These are phyloP conservation scores for Ceratocystis destructans DNA, from an alignment of 2,329 filamentous ascomycete genomes.

Conservation along the genomic window DNA sequence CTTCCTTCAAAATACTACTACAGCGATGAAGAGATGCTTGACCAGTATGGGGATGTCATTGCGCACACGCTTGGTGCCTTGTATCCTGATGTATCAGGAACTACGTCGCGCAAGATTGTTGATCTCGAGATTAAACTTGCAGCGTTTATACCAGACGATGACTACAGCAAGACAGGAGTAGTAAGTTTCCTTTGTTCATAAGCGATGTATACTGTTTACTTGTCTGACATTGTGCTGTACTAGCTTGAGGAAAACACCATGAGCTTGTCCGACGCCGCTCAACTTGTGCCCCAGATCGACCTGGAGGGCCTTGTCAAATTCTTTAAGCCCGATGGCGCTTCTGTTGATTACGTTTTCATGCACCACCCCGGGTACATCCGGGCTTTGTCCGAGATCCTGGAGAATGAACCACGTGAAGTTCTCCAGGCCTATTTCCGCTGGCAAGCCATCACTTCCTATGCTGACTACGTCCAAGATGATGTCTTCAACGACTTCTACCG, in stretches of 20 bases:
- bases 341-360: conserved; percentile 41
- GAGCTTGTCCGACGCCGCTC: conserved; percentile 40
- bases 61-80: conserved; percentile 24
- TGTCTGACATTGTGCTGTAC: not conserved
- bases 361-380: conserved; percentile 47
- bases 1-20: conserved; percentile 50
- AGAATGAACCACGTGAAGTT: conserved; percentile 38
- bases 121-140: conserved; percentile 49
- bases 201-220: not conserved
- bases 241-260: conserved; percentile 37
- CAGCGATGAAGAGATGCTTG: conserved; percentile 38
- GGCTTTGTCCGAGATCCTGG: conserved; percentile 42
- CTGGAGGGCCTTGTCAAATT: conserved; percentile 38
- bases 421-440: conserved; percentile 49
- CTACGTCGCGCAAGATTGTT: conserved; percentile 33
- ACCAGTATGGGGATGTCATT: conserved; percentile 33
- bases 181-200: conserved; percentile 23
- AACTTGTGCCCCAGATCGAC: conserved; percentile 42
- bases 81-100: conserved; percentile 27
- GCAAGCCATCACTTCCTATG: conserved; percentile 45
- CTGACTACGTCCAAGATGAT: conserved; percentile 42
- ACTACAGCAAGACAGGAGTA: conserved; percentile 47
- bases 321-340: conserved; percentile 26
- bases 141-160: conserved; percentile 41
- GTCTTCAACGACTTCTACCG: conserved; percentile 44